Base-by-base conservation (phyloP, 1,284 basidiomycete species). In the Ustilago tritici region DNA sequence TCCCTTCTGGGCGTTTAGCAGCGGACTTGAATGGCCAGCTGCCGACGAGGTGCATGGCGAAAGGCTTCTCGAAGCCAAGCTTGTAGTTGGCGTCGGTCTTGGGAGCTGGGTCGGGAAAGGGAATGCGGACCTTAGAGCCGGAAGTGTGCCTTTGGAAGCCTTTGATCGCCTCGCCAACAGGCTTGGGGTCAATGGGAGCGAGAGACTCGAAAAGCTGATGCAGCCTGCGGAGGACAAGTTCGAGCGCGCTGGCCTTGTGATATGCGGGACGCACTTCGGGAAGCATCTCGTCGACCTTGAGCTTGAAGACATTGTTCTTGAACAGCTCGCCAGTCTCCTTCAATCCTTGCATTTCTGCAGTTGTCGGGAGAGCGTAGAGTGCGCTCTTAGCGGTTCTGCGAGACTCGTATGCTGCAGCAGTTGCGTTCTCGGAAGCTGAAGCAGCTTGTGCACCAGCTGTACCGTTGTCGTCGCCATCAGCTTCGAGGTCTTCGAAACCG, bases 291-390 rank as follows among this genome's bases (percentile, higher is more conserved):
- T 86, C 84, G 60, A 92, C 92, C 88, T 94, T 92, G 9, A 95
- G 88, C 84, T 93, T 94, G 88, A 97, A 94, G 1, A 94, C 90
- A 61, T 90, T 93, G 0, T 93, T 95, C 80, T 90, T 89, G 84
- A 92, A 94, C 17, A 97, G 88, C 67, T 94, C 92, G 32, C 90
- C 89, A 8, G 94, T 91, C 83, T 93, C 90, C 84, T 92, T 92
- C 70, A 95, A 91, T 7, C 87, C 88, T 68, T 92, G 90, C 55
- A 96, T 88, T 85, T 96, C 94, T 70, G 92, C 87, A 23, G 87
- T 83, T 0, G 89, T 89, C 0, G 89, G 88, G 1, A 89, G 85
- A 41, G 87, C 86, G 82, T 89, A 89, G 19, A 88, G 84, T 8
- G 76, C 65, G 49, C 60, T 68, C 52, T 78, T 78, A 43, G 70